Evolutionary conservation across 23 red algal genomes (phyloP).

Genomic region (Gracilaria gracilis): DNA sequence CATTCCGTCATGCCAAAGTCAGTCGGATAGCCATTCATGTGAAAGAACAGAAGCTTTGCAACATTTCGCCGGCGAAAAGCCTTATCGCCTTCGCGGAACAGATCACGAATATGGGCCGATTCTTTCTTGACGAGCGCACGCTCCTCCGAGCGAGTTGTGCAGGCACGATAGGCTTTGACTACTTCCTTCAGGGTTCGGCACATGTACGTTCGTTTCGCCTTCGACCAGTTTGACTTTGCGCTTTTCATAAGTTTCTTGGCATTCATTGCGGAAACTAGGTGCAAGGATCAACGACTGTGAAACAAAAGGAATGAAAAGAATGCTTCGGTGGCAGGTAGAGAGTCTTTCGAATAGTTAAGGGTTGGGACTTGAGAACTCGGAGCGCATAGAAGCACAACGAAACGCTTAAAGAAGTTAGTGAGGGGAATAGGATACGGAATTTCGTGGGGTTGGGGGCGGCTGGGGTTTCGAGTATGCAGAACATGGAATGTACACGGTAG

Average conservation of each 20-base stretch:
- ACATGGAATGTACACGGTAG: no score
- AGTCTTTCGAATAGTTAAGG: neutral
- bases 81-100: slow-evolving; percentile 94
- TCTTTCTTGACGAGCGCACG: slow-evolving; percentile 99
- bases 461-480: no score
- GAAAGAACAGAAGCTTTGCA: slow-evolving; percentile 96
- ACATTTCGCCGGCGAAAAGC: slow-evolving; percentile 93
- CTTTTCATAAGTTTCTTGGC: slow-evolving; percentile 88
- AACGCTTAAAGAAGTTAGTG: neutral
- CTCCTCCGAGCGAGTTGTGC: slow-evolving; percentile 88
- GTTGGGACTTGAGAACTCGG: neutral
- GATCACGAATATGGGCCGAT: slow-evolving; percentile 96
- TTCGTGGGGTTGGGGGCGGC: no score
- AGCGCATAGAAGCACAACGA: neutral
- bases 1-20: slow-evolving; percentile 98
- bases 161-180: slow-evolving; percentile 92
- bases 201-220: slow-evolving; percentile 91
- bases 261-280: slow-evolving; percentile 19
- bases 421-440: neutral
- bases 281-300: neutral
- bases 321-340: neutral
- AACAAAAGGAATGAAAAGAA: neutral
- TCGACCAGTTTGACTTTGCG: slow-evolving; percentile 77
- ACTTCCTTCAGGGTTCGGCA: slow-evolving; percentile 89
- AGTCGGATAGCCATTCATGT: slow-evolving; percentile 97